A percentile compares a stretch with the other conserved stretches of the same genome.
Conservation (phyloP, 352 stramenopile species). For the Phytopythium delawarense region DNA sequence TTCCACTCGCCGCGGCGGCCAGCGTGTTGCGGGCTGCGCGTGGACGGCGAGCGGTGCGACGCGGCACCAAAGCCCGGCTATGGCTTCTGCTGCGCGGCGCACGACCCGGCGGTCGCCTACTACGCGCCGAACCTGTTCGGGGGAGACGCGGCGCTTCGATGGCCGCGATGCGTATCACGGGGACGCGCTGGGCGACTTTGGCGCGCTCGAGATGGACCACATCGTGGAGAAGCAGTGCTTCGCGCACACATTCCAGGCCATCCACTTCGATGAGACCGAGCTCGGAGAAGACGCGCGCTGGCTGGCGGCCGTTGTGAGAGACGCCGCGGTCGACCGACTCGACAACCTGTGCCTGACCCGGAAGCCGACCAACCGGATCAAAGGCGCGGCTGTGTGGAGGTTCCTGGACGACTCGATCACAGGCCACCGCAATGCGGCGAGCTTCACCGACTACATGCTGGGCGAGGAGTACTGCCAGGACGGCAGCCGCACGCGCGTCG, state of each 20-base stretch:
- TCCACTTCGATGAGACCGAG: conserved; percentile 11
- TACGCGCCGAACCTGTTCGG: conserved; percentile 31
- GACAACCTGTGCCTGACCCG: conserved; percentile 38
- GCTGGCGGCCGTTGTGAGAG: conserved; percentile 17
- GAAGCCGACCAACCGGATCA: conserved; percentile 35
- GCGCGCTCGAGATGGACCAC: conserved; percentile 30
- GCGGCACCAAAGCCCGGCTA: conserved; percentile 21
- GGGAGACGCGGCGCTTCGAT: conserved; percentile 21
- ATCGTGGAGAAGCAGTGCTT: conserved; percentile 48
- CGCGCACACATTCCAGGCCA: conserved; percentile 22
- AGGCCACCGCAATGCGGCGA: conserved; percentile 14
- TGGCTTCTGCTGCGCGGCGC: conserved; percentile 30
- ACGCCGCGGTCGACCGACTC: conserved; percentile 22
- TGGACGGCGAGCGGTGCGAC: conserved; percentile 4
- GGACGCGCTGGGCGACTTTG: conserved; percentile 17
- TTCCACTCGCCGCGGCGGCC: conserved; percentile 14
- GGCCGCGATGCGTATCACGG: conserved; percentile 32
- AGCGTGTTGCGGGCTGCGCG: conserved; percentile 14
- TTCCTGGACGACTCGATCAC: conserved; percentile 40
- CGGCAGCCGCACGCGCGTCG: conserved; percentile 14
- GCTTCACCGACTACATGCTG: conserved; percentile 29
- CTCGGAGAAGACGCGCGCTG: conserved; percentile 14
- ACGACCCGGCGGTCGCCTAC: conserved; percentile 22
- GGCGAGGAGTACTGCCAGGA: conserved; percentile 19
- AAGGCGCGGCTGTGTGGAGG: conserved; percentile 28